A percentile compares a stretch with the other conserved stretches of the same genome.
Evolutionary conservation across 306 rosid genomes (phyloP).

Genomic region (Acacia melanoxylon): DNA sequence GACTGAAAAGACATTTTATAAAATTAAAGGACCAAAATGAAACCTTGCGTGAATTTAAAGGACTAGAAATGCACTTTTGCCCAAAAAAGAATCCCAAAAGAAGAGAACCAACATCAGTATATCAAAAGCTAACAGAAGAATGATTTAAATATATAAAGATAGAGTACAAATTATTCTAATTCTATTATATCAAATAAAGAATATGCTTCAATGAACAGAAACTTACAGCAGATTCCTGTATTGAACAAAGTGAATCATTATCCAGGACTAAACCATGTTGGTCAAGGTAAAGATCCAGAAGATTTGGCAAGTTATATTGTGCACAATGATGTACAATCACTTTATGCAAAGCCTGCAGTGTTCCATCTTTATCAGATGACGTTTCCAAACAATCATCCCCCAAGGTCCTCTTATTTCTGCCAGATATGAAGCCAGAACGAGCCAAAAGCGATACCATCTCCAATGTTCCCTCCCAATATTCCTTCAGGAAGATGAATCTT

Average conservation of each 20-base stretch:
- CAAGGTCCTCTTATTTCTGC: conserved; percentile 32
- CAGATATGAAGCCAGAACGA: conserved; percentile 71
- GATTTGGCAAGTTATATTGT: conserved; percentile 71
- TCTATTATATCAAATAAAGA: conserved; percentile 29
- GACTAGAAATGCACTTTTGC: not conserved
- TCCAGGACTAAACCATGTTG: conserved; percentile 60
- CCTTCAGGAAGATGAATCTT: conserved; percentile 76
- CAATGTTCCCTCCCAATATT: conserved; percentile 83
- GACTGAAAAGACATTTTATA: not conserved
- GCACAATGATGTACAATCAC: conserved; percentile 71
- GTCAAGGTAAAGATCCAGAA: conserved; percentile 91
- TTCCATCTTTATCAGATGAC: conserved; percentile 42
- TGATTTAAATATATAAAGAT: conserved; percentile 26
- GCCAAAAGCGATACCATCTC: conserved; percentile 75
- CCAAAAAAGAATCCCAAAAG: not conserved
- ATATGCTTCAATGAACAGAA: conserved; percentile 37
- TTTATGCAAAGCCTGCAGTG: conserved; percentile 70
- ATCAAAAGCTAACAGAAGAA: conserved; percentile 29
- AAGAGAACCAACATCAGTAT: not conserved
- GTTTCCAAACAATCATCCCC: conserved; percentile 52
- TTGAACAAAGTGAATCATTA: conserved; percentile 59
- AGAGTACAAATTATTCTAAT: conserved; percentile 32
- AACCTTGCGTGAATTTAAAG: not conserved
- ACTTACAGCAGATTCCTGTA: conserved; percentile 88
- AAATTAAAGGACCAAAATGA: not conserved